phyloP scores from a whole-genome alignment of 2,329 filamentous ascomycete species.

The Botrytis byssoidea region DNA sequence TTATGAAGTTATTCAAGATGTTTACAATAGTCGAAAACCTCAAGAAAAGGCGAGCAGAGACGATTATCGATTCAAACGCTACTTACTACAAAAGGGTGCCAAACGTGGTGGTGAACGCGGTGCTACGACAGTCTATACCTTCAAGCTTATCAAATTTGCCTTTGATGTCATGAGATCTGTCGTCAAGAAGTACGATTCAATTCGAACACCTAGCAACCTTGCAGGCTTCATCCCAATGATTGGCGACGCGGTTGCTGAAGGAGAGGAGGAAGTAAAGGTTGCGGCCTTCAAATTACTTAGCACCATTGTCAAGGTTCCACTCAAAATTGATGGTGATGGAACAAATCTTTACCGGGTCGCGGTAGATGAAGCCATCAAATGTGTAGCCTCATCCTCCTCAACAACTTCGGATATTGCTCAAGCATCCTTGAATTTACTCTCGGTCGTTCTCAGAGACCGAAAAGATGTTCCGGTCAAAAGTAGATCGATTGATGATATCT shows the following conservation, averaged over 20 bases:
- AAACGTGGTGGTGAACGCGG: constrained; percentile 72
- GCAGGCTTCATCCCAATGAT: constrained; percentile 84
- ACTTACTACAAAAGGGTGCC: constrained; percentile 76
- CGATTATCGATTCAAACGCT: constrained; percentile 65
- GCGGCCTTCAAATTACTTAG: constrained; percentile 82
- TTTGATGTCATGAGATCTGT: constrained; percentile 82
- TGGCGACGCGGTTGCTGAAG: constrained; percentile 79
- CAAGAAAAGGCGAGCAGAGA: constrained; percentile 50
- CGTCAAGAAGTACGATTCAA: constrained; percentile 78
- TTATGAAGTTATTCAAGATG: constrained; percentile 88
- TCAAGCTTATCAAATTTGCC: constrained; percentile 86
- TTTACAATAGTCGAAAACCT: constrained; percentile 64
- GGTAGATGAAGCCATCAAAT: constrained; percentile 78
- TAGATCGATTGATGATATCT: constrained; percentile 75
- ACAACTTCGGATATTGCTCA: constrained; percentile 84
- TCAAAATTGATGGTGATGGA: constrained; percentile 63
- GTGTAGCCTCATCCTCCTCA: constrained; percentile 72
- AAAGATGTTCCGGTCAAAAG: constrained; percentile 75
- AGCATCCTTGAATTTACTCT: constrained; percentile 83
- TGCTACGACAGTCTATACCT: constrained; percentile 73
- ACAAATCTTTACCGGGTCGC: constrained; percentile 69
- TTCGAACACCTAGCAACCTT: constrained; percentile 78
- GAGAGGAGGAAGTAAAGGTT: constrained; percentile 90
- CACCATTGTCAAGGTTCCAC: constrained; percentile 79
- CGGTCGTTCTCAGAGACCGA: constrained; percentile 79